phyloP scores from a whole-genome alignment of 495 filamentous ascomycete genomes.

The Beverwykella pulmonaria region DNA sequence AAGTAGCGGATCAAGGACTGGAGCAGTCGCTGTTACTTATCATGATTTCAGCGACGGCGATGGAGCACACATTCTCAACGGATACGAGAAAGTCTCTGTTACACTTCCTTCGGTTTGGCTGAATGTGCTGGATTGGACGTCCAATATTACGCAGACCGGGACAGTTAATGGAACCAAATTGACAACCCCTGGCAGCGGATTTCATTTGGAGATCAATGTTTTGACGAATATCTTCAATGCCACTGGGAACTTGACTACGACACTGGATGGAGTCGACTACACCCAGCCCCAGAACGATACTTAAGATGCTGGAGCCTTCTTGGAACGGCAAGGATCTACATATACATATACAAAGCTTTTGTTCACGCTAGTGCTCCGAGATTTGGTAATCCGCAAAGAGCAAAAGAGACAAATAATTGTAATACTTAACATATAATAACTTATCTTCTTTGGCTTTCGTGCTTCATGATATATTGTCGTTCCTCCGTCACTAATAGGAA shows the following conservation, averaged over 20 bases:
- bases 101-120: too few species aligned
- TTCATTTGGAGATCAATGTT: not conserved
- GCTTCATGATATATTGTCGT: too few species aligned
- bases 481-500: too few species aligned
- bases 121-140: not conserved
- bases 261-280: not conserved
- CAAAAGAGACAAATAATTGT: too few species aligned
- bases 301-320: too few species aligned
- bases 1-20: not conserved
- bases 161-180: not conserved
- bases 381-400: too few species aligned
- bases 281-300: not conserved
- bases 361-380: too few species aligned
- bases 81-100: not conserved
- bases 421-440: too few species aligned
- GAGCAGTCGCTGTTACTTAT: not conserved
- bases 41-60: not conserved
- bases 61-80: not conserved
- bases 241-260: not conserved
- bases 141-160: not conserved
- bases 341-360: too few species aligned
- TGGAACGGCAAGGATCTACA: too few species aligned
- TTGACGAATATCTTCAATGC: constrained; percentile 8
- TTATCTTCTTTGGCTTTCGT: too few species aligned
- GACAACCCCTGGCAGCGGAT: not conserved